These are phyloP conservation scores for Hanseniaspora valbyensis DNA, from an alignment of 805 yeast species.

Conservation along the genomic window DNA sequence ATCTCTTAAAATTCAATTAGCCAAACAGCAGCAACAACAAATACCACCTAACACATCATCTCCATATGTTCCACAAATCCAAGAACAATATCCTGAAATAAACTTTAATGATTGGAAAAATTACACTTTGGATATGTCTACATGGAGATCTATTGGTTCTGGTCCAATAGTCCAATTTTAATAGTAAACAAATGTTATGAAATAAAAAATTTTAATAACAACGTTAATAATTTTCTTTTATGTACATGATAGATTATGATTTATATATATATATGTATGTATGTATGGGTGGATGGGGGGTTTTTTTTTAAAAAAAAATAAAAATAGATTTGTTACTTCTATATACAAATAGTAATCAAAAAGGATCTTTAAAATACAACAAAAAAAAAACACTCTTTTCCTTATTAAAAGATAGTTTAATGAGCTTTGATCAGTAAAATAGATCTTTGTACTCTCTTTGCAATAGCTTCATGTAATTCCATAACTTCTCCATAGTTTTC, in stretches of 20 bases:
- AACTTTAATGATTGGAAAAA: slow-evolving; percentile 59
- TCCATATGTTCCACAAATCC: slow-evolving; percentile 16
- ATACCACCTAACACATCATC: slow-evolving; percentile 20
- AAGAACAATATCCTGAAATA: slow-evolving; percentile 26
- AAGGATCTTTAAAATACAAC: no score
- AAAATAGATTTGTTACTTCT: no score
- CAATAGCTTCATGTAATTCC: slow-evolving; percentile 79
- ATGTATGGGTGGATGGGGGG: no score
- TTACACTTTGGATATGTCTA: slow-evolving; percentile 79
- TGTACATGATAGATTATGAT: neutral
- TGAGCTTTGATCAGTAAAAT: slow-evolving; percentile 71
- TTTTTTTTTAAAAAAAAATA: no score
- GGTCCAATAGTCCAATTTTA: slow-evolving; percentile 49
- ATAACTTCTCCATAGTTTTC: slow-evolving; percentile 42
- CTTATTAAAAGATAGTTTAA: slow-evolving; percentile 23
- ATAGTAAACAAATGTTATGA: no score
- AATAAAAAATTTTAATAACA: neutral
- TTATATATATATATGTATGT: neutral
- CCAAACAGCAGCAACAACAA: slow-evolving; percentile 21
- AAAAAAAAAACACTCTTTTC: no score
- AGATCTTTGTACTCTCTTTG: slow-evolving; percentile 51
- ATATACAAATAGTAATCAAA: no score
- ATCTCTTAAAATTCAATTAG: slow-evolving; percentile 23
- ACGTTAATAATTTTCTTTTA: neutral
- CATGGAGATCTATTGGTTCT: slow-evolving; percentile 62